Percentiles rank a stretch among this genome's conserved stretches.
phyloP scores from a whole-genome alignment of 371 early-diverging fungal genomes.

The Mortierella sp. region DNA sequence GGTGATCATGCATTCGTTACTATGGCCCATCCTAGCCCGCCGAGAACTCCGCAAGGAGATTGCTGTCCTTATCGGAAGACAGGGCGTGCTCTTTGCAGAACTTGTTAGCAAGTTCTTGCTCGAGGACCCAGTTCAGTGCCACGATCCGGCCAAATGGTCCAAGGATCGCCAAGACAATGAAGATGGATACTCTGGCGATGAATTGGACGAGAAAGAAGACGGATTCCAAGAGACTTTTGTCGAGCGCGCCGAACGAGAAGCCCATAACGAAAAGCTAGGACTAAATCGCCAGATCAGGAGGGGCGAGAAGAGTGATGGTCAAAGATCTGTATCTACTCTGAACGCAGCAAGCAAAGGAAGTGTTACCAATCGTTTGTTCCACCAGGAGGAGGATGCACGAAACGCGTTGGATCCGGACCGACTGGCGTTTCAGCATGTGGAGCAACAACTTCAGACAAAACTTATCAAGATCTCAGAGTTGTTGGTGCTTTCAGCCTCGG shows the following conservation, averaged over 20 bases:
- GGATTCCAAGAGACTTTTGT: conserved; percentile 21
- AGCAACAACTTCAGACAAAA: conserved; percentile 48
- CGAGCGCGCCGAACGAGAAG: conserved; percentile 18
- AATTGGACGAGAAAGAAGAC: conserved; percentile 10
- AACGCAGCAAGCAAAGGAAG: neutral
- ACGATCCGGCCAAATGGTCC: conserved; percentile 8
- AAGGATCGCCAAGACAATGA: neutral
- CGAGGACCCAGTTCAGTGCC: conserved; percentile 11
- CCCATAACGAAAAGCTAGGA: neutral
- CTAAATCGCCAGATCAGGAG: neutral
- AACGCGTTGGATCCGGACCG: conserved; percentile 31
- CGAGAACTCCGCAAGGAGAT: conserved; percentile 65
- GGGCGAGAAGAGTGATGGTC: neutral
- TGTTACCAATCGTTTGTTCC: neutral
- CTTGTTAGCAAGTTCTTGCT: conserved; percentile 38
- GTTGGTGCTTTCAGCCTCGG: conserved; percentile 63
- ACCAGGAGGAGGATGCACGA: conserved; percentile 5
- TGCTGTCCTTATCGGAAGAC: conserved; percentile 39
- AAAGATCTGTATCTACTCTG: neutral
- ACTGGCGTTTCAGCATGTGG: conserved; percentile 48
- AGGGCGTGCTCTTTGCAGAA: conserved; percentile 55
- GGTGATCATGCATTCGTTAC: conserved; percentile 60
- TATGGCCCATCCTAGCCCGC: conserved; percentile 74
- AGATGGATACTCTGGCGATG: conserved; percentile 6
- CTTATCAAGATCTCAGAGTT: conserved; percentile 56